Evolutionary conservation across 352 stramenopile genomes (phyloP).

Genomic region (Phytophthora palmivora): DNA sequence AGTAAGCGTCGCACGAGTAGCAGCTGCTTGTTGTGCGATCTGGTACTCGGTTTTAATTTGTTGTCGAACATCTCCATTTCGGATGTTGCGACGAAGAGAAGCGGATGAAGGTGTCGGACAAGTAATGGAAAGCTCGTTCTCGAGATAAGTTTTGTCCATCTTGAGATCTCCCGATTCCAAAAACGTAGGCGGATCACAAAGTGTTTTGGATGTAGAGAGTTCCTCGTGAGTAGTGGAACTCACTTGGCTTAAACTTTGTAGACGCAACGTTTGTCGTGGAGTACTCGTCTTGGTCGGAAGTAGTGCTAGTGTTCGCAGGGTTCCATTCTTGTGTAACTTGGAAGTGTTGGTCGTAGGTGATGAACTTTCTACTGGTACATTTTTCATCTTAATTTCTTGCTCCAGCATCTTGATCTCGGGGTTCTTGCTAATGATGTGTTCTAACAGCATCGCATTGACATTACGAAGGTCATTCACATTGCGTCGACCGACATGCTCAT

Average conservation of each 20-base stretch:
- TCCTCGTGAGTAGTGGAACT: slow-evolving; percentile 44
- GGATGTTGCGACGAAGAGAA: slow-evolving; percentile 6
- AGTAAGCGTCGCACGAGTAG: slow-evolving; percentile 50
- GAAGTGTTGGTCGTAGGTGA: slow-evolving; percentile 2
- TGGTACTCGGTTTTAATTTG: slow-evolving; percentile 51
- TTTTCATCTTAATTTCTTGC: slow-evolving; percentile 27
- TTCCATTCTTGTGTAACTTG: slow-evolving; percentile 17
- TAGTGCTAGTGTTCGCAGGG: slow-evolving; percentile 3
- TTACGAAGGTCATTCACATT: slow-evolving; percentile 53
- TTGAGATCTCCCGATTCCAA: slow-evolving; percentile 50
- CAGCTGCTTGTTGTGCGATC: slow-evolving; percentile 46
- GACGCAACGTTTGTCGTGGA: slow-evolving; percentile 30
- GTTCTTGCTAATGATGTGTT: slow-evolving; percentile 76
- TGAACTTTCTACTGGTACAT: neutral
- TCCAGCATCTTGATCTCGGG: slow-evolving; percentile 56
- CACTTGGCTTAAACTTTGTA: slow-evolving; percentile 63
- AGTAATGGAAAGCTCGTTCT: slow-evolving; percentile 59
- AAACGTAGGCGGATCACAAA: slow-evolving; percentile 36
- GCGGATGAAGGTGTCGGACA: slow-evolving; percentile 33
- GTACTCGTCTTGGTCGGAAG: slow-evolving; percentile 12
- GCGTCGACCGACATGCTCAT: slow-evolving; percentile 58
- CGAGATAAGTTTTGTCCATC: slow-evolving; percentile 69
- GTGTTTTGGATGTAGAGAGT: slow-evolving; percentile 26
- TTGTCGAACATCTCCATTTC: slow-evolving; percentile 41
- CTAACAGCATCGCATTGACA: slow-evolving; percentile 61